Evolutionary conservation across 495 filamentous ascomycete species (phyloP).

Genomic region (Aspergillus indologenus): DNA sequence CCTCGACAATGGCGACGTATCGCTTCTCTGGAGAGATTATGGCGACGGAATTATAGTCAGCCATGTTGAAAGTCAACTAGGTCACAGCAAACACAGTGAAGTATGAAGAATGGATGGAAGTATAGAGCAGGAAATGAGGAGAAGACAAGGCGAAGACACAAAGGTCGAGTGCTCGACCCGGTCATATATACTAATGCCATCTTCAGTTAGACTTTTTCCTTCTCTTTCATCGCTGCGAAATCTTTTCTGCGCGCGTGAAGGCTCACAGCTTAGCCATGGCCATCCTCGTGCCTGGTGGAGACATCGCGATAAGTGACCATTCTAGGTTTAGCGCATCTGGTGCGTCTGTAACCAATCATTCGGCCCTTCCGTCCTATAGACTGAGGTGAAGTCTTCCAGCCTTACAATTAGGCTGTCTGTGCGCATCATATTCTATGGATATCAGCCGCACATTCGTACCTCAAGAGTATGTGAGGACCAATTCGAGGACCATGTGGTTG

Average conservation of each 20-base stretch:
- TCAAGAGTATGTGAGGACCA: too few species aligned
- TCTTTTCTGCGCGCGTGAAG: background rate
- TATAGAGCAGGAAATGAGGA: background rate
- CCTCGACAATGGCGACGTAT: constrained; percentile 29
- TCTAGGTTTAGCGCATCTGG: constrained; percentile 28
- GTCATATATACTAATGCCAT: background rate
- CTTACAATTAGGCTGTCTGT: too few species aligned
- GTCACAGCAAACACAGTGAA: background rate
- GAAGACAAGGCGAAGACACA: background rate
- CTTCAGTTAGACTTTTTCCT: background rate
- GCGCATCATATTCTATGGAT: too few species aligned
- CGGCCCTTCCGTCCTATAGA: background rate
- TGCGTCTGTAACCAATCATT: background rate
- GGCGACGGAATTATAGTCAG: background rate
- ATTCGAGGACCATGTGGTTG: too few species aligned
- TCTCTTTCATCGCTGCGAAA: background rate
- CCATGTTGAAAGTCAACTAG: background rate
- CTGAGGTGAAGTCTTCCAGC: background rate
- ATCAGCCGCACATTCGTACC: too few species aligned
- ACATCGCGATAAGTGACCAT: constrained; percentile 33
- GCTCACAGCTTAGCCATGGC: constrained; percentile 7
- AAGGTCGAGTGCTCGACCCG: background rate
- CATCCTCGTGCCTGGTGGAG: constrained; percentile 14
- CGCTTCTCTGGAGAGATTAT: constrained; percentile 21
- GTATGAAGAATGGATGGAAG: background rate